Base-by-base conservation (phyloP, 306 rosid species). In the Arachis hypogaea region DNA sequence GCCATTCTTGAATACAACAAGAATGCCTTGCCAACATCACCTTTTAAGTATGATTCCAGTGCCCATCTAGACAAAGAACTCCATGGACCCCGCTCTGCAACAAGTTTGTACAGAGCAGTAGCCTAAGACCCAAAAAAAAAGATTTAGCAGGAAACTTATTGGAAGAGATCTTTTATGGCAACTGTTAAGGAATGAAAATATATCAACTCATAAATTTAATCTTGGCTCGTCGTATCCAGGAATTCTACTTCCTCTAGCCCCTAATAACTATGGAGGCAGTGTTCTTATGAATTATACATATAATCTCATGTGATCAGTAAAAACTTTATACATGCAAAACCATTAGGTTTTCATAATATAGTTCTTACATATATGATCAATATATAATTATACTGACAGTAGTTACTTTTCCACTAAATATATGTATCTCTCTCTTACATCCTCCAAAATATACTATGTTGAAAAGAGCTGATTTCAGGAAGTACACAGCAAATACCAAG, bases 51-150 rank as follows among this genome's bases (percentile, higher is more conserved):
- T 29, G 99, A 79, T 59, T 95, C 99, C 64, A 95, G 86, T 42
- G 99, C 99, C 99, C 98, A 95, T 83, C 99, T 86, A 75, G 99
- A 95, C 85, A 95, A 87, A 62, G 98, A 95, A 80, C 85, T 95
- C 99, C 99, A 95, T 1, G 98, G 98, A 54, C 99, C 99, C 74
- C 97, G 89, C 84, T 95, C 99, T 51, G 99, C 99, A 36, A 95
- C 99, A 77, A 90, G 72, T 80, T 90, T 95, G 87, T 90, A 95
- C 18, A 95, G 76, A 45, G 93, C 97, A 79, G 87, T 86, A 43
- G 99, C 99, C 99, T 95, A 87, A 76, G 70, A 79, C 79, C 42
- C 74, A 68, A 62, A 41, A 11, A 65, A 68, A 55, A 78, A 64
- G 63, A 54, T 68, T 71, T 71, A 74, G 82, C 44, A 16, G 51